Conservation (phyloP, 2,329 filamentous ascomycete species). For the Lasiodiplodia sp. region DNA sequence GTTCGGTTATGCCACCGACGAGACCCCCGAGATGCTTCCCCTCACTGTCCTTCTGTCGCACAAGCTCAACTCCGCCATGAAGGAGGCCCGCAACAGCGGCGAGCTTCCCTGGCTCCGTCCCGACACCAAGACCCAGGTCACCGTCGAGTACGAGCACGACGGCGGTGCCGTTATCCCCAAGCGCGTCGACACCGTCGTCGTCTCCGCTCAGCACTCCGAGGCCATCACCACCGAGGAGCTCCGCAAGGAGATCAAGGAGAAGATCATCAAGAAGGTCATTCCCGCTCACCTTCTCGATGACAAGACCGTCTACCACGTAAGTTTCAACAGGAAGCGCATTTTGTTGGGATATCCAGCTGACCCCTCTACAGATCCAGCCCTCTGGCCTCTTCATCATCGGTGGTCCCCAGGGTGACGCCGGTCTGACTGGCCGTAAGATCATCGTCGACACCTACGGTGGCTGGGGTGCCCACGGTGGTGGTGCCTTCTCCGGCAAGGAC, state of each 20-base stretch:
- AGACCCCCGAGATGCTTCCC: conserved; percentile 96
- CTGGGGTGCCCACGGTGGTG: conserved; percentile 99
- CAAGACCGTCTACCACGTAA: conserved; percentile 91
- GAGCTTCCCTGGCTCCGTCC: conserved; percentile 92
- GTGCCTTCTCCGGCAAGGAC: conserved; percentile 99
- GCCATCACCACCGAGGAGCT: conserved; percentile 90
- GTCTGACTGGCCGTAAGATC: conserved; percentile 99
- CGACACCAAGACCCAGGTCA: conserved; percentile 99
- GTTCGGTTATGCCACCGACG: conserved; percentile 99
- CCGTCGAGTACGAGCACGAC: conserved; percentile 97
- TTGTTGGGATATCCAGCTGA: conserved; percentile 28
- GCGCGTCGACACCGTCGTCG: conserved; percentile 94
- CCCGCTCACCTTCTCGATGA: conserved; percentile 91
- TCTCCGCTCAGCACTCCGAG: conserved; percentile 92
- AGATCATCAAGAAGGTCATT: conserved; percentile 96
- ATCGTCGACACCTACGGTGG: conserved; percentile 99
- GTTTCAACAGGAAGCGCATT: conserved; percentile 42
- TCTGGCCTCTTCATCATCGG: conserved; percentile 99
- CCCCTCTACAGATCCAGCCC: conserved; percentile 76
- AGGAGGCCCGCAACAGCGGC: conserved; percentile 84
- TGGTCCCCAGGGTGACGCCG: conserved; percentile 97
- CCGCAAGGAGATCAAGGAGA: conserved; percentile 93
- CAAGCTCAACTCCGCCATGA: conserved; percentile 97
- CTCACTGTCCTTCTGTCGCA: conserved; percentile 93
- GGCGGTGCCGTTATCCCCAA: conserved; percentile 89